Percentiles rank a stretch among this genome's conserved stretches.
Conservation (phyloP, 768 basidiomycete genomes). For the Tulasnella sp. region DNA sequence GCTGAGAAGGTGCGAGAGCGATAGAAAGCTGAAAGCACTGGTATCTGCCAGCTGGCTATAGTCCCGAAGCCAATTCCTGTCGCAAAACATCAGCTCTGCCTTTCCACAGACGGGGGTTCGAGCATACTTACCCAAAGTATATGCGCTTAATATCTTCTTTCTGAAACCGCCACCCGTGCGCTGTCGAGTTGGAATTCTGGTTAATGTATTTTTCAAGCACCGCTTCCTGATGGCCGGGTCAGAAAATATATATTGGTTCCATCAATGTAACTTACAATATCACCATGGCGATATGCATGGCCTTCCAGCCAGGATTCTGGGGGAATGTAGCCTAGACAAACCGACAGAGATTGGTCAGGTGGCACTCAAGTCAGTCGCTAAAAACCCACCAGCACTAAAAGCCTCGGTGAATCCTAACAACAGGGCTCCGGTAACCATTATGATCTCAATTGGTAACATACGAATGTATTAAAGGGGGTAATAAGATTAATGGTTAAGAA, state of each 20-base stretch:
- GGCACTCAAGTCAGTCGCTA: no score
- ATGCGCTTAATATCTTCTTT: slow-evolving; percentile 4
- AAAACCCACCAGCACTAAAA: slow-evolving; percentile 1
- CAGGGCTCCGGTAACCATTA: neutral
- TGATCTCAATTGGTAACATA: no score
- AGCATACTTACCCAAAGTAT: slow-evolving; percentile 4
- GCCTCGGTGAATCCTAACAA: neutral
- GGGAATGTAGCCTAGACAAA: slow-evolving; percentile 9
- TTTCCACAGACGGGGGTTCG: no score
- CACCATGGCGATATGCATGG: slow-evolving; percentile 9
- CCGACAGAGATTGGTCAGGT: no score
- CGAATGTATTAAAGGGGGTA: no score
- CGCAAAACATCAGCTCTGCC: neutral
- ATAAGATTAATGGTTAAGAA: no score
- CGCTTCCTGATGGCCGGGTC: neutral
- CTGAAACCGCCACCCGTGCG: neutral
- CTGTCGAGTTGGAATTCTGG: neutral
- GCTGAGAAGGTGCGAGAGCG: neutral
- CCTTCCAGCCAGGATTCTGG: neutral
- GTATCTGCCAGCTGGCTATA: slow-evolving; percentile 15
- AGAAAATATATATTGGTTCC: neutral
- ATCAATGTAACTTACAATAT: neutral
- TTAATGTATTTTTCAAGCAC: neutral
- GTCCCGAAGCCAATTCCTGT: slow-evolving; percentile 16
- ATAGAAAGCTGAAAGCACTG: neutral